A percentile compares a stretch with the other conserved stretches of the same genome.
These are phyloP conservation scores for Synchytrium microbalum DNA, from an alignment of 371 early-diverging fungal species.

Conservation along the genomic window DNA sequence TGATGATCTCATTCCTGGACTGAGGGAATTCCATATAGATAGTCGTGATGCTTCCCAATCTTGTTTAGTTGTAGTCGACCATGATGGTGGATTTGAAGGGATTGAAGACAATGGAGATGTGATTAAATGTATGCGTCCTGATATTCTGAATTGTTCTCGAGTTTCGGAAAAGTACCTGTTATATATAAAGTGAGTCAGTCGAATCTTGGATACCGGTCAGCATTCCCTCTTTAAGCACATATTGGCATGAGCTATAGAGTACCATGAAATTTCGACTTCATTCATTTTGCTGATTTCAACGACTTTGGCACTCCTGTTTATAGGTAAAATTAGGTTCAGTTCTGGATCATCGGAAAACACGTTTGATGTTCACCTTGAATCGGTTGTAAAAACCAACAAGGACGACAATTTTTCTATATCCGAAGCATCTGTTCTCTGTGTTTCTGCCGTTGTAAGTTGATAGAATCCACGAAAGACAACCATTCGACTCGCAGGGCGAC, in stretches of 20 bases:
- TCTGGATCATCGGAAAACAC: background rate
- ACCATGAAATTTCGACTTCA: background rate
- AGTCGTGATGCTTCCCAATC: constrained; percentile 10
- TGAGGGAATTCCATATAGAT: constrained; percentile 7
- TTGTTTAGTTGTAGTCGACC: constrained; percentile 10
- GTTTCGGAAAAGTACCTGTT: constrained; percentile 24
- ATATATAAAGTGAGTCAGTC: background rate
- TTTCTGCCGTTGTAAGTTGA: background rate
- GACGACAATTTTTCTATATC: background rate
- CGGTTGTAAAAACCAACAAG: background rate
- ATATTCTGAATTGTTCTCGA: constrained; percentile 25
- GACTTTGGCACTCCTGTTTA: constrained; percentile 20
- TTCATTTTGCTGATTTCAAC: constrained; percentile 16
- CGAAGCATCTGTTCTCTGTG: background rate
- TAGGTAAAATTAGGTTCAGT: background rate
- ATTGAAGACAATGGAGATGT: background rate
- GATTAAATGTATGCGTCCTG: constrained; percentile 24
- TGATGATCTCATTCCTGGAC: constrained; percentile 7
- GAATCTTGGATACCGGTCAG: background rate
- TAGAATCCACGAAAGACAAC: constrained; percentile 26
- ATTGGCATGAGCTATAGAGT: background rate
- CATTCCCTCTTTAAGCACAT: no score
- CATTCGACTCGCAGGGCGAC: constrained; percentile 27
- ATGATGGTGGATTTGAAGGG: constrained; percentile 1
- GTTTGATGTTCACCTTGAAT: no score